Percentiles rank a stretch among this genome's conserved stretches.
phyloP scores from a whole-genome alignment of 2,329 filamentous ascomycete genomes.

The Cercospora zeae-maydis region DNA sequence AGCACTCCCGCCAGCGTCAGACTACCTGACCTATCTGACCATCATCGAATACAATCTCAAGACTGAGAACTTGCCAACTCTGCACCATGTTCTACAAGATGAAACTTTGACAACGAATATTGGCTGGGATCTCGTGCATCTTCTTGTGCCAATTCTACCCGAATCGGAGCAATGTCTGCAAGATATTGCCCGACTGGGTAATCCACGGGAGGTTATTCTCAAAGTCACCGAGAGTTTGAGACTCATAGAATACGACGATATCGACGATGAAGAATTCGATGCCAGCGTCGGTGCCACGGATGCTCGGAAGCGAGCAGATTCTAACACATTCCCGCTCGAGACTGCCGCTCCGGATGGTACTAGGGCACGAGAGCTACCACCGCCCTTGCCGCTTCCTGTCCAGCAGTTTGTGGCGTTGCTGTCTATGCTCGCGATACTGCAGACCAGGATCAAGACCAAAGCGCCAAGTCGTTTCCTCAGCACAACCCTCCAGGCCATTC shows the following conservation, averaged over 20 bases:
- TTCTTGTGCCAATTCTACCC: constrained; percentile 64
- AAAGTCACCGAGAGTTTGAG: constrained; percentile 74
- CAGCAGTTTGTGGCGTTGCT: constrained; percentile 66
- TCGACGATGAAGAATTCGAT: constrained; percentile 41
- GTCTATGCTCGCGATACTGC: constrained; percentile 68
- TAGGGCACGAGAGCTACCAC: constrained; percentile 34
- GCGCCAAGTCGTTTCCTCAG: constrained; percentile 75
- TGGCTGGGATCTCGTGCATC: constrained; percentile 78
- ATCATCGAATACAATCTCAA: constrained; percentile 71
- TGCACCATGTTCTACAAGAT: constrained; percentile 68
- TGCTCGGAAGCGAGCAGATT: constrained; percentile 23
- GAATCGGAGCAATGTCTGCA: constrained; percentile 67
- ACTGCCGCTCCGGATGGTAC: constrained; percentile 22
- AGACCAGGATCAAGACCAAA: constrained; percentile 71
- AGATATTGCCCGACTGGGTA: constrained; percentile 71
- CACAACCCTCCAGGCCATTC: constrained; percentile 69
- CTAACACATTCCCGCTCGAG: constrained; percentile 30
- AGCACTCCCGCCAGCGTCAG: constrained; percentile 59
- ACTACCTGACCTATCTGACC: constrained; percentile 73
- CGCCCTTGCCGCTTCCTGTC: constrained; percentile 41
- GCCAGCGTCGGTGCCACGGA: constrained; percentile 10
- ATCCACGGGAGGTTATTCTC: constrained; percentile 75
- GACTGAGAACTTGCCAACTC: constrained; percentile 61
- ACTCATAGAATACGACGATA: constrained; percentile 56
- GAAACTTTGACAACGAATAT: constrained; percentile 68